These are phyloP conservation scores for Talaromyces proteolyticus DNA, from an alignment of 495 filamentous ascomycete species.

Conservation along the genomic window DNA sequence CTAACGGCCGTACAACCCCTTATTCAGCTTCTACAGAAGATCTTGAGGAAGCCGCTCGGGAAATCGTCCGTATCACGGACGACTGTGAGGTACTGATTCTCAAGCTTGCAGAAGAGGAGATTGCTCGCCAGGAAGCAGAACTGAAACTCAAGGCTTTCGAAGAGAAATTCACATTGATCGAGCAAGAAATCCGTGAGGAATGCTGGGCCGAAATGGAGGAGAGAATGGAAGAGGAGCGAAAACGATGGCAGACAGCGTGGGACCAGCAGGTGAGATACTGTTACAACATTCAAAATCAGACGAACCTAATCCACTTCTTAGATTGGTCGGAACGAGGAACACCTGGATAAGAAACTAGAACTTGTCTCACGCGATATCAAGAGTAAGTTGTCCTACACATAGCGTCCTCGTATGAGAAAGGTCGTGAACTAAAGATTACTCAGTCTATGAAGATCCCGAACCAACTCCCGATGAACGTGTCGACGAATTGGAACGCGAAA, in stretches of 20 bases:
- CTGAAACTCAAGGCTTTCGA: conserved; percentile 54
- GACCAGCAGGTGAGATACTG: conserved; percentile 64
- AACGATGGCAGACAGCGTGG: conserved; percentile 68
- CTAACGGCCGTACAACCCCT: conserved; percentile 43
- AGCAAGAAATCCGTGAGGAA: conserved; percentile 86
- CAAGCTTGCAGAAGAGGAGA: conserved; percentile 56
- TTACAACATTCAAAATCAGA: conserved; percentile 8
- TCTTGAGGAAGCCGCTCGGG: conserved; percentile 66
- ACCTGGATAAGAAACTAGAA: conserved; percentile 86
- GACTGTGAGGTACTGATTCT: conserved; percentile 62
- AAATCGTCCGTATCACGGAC: conserved; percentile 67
- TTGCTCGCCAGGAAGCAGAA: conserved; percentile 46
- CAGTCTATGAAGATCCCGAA: conserved; percentile 45
- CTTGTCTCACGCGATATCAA: conserved; percentile 68
- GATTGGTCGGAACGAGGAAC: conserved; percentile 62
- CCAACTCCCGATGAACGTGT: conserved; percentile 24
- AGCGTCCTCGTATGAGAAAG: background rate
- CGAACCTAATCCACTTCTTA: conserved; percentile 10
- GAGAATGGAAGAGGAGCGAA: conserved; percentile 64
- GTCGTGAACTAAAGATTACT: conserved; percentile 10
- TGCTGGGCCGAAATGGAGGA: conserved; percentile 81
- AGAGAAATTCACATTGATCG: conserved; percentile 63
- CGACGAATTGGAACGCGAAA: conserved; percentile 41
- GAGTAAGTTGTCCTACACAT: conserved; percentile 24
- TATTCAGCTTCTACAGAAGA: conserved; percentile 53